Conservation (phyloP, 2,329 filamentous ascomycete genomes). For the Penicillium occitanis region DNA sequence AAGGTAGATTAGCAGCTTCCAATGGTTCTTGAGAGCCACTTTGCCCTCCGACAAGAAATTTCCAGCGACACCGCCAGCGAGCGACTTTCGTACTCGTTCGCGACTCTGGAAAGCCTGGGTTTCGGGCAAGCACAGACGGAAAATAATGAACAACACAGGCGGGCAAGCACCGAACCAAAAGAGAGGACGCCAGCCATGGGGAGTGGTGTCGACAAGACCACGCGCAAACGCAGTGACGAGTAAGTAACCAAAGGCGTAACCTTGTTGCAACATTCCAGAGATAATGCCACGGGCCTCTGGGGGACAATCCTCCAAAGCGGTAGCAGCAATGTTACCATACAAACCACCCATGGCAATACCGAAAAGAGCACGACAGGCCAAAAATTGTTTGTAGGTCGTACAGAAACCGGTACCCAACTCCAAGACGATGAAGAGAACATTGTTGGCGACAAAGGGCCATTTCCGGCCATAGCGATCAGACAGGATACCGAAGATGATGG, state of each 20-base stretch:
- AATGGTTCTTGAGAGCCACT: conserved; percentile 74
- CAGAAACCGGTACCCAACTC: conserved; percentile 62
- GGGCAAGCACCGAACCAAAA: conserved; percentile 88
- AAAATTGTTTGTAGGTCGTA: conserved; percentile 58
- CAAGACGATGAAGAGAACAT: conserved; percentile 60
- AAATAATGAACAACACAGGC: conserved; percentile 75
- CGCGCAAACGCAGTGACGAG: conserved; percentile 57
- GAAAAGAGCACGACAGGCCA: conserved; percentile 60
- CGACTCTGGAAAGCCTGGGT: conserved; percentile 70
- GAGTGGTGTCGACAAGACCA: conserved; percentile 63
- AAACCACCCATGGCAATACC: conserved; percentile 65
- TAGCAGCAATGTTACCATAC: conserved; percentile 62
- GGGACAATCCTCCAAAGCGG: conserved; percentile 63
- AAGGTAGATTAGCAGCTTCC: conserved; percentile 76
- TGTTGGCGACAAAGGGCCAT: conserved; percentile 62
- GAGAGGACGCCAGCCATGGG: conserved; percentile 77
- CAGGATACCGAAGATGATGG: conserved; percentile 57
- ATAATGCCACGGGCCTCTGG: conserved; percentile 58
- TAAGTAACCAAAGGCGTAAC: conserved; percentile 65
- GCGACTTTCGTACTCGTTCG: conserved; percentile 60
- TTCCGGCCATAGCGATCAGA: conserved; percentile 43
- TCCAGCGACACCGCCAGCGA: conserved; percentile 58
- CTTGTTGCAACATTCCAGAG: conserved; percentile 63
- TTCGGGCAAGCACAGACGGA: conserved; percentile 75
- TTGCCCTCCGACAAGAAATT: conserved; percentile 76